Base-by-base conservation (phyloP, 306 rosid genomes). In the Fagus sylvatica region DNA sequence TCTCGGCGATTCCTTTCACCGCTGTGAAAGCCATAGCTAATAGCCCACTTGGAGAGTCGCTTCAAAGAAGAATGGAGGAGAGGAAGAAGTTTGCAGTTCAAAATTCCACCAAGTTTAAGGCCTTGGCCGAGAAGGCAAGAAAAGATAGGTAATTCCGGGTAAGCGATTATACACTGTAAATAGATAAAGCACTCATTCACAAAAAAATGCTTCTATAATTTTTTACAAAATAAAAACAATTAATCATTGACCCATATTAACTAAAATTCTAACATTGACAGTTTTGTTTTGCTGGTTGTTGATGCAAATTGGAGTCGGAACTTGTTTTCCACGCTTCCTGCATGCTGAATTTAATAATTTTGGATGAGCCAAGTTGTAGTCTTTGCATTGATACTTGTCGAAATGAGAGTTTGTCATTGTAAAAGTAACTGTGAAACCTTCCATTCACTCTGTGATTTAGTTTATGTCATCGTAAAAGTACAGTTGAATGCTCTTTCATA, bases 1-100 rank as follows among this genome's bases (percentile, higher is more conserved):
- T 94, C 88, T 94, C 98, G 28, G 98, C 97, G 40, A 74, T 94
- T 81, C 98, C 98, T 33, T 94, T 94, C 87, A 89, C 92, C 33
- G 93, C 91, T 16, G 98, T 92, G 42, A 92, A 94, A 86, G 92
- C 88, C 82, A 79, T 94, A 61, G 98, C 98, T 51, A 92, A 88
- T 72, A 94, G 98, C 84, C 86, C 98, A 1, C n/a, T 92, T 0
- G 97, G 98, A 16, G 90, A 87, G 73, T 92, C 90, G 53, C 97
- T 94, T 66, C 96, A 86, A 94, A 83, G 88, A 72, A 79, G 84
- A 61, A 69, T 92, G 88, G 84, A 78, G 76, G 84, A 84, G 71
- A 83, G 73, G 53, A 94, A 94, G 86, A 88, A 80, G 73, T 34
- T 72, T 43, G 89, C 88, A 1, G 56, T 82, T 0, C 71, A 82